phyloP scores from a whole-genome alignment of 768 basidiomycete species.

The Calvatia gigantea region DNA sequence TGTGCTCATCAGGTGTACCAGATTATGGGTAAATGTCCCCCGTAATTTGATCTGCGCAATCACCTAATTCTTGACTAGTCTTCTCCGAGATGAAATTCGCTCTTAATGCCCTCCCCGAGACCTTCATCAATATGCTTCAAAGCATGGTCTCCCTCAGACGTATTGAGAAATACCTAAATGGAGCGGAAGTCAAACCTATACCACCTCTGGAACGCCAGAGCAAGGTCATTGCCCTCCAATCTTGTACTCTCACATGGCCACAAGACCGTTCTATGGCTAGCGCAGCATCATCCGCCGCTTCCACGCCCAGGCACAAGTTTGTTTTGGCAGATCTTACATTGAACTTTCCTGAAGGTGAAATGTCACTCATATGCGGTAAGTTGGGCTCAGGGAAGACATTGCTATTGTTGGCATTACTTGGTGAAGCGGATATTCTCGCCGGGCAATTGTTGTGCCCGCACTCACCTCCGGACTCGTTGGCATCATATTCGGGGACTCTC shows the following conservation, averaged over 20 bases:
- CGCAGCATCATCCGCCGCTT: constrained; percentile 47
- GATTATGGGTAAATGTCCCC: constrained; percentile 11
- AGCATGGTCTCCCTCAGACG: constrained; percentile 82
- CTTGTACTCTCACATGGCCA: constrained; percentile 90
- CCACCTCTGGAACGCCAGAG: constrained; percentile 53
- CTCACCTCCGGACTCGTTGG: constrained; percentile 78
- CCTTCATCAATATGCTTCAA: constrained; percentile 87
- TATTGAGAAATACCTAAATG: constrained; percentile 85
- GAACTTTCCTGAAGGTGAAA: constrained; percentile 73
- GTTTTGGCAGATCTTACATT: constrained; percentile 74
- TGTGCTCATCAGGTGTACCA: not conserved
- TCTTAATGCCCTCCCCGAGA: constrained; percentile 85
- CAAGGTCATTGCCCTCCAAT: constrained; percentile 69
- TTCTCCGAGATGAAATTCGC: constrained; percentile 89
- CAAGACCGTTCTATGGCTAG: constrained; percentile 59
- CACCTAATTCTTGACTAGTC: constrained; percentile 37
- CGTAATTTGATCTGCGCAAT: not conserved
- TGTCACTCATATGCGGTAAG: constrained; percentile 86
- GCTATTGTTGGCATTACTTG: constrained; percentile 77
- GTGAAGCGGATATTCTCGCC: constrained; percentile 81
- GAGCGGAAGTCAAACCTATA: constrained; percentile 66
- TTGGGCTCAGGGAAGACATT: constrained; percentile 89
- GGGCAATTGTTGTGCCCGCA: constrained; percentile 83
- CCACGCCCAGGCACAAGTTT: constrained; percentile 80
- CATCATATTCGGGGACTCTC: constrained; percentile 44